Evolutionary conservation across 2,329 filamentous ascomycete species (phyloP).

Genomic region (Fusarium falciforme): DNA sequence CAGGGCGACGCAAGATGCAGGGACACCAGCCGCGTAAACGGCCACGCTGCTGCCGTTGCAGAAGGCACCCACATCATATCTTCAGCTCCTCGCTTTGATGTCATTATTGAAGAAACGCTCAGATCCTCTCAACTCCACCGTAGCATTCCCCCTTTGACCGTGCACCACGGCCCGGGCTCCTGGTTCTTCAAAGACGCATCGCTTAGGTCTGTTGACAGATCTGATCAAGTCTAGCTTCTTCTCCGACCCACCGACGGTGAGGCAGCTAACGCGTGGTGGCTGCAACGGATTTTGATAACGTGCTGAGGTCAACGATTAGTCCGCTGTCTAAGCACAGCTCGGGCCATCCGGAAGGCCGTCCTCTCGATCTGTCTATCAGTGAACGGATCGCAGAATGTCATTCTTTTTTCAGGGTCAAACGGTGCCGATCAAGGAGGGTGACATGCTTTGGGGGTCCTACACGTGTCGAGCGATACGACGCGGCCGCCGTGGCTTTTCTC

Average conservation of each 20-base stretch:
- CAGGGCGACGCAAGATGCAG: background rate
- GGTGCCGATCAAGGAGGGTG: background rate
- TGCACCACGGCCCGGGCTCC: background rate
- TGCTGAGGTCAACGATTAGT: background rate
- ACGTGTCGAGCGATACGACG: background rate
- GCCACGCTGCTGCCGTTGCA: background rate
- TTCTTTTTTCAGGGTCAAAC: background rate
- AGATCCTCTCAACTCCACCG: background rate
- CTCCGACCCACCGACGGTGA: background rate
- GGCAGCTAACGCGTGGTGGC: background rate
- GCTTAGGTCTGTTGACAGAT: background rate
- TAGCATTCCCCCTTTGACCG: background rate
- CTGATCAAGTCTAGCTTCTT: background rate
- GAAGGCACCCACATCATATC: background rate
- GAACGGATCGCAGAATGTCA: background rate
- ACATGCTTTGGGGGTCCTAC: background rate
- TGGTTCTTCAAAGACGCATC: background rate
- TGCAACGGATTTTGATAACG: background rate
- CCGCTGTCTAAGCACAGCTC: background rate
- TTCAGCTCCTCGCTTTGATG: background rate
- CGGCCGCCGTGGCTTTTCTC: background rate
- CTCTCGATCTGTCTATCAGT: background rate
- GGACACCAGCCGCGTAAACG: background rate
- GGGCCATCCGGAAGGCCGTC: background rate
- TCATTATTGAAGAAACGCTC: background rate